Evolutionary conservation across 2,329 filamentous ascomycete species (phyloP).

Genomic region (Fusarium robinianum): DNA sequence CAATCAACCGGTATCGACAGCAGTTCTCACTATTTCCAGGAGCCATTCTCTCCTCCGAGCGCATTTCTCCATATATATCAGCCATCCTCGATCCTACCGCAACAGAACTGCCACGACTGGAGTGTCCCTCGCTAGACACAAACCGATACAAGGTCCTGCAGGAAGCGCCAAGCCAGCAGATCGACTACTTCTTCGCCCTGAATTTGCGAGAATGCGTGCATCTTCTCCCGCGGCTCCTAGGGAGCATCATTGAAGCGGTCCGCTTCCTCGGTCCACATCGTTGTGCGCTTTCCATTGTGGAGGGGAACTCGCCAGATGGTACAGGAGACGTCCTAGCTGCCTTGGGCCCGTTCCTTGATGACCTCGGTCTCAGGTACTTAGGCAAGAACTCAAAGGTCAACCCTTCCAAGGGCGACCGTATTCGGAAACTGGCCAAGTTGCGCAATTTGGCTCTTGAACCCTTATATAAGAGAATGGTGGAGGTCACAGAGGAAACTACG

Average conservation of each 20-base stretch:
- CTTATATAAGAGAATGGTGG: slow-evolving; percentile 39
- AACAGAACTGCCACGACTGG: slow-evolving; percentile 31
- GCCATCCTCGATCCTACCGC: slow-evolving; percentile 40
- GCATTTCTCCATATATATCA: slow-evolving; percentile 35
- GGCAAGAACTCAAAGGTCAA: slow-evolving; percentile 50
- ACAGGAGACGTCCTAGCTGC: slow-evolving; percentile 55
- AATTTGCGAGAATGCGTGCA: slow-evolving; percentile 52
- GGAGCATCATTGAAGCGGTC: slow-evolving; percentile 55
- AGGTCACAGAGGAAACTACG: slow-evolving; percentile 45
- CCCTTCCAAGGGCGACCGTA: slow-evolving; percentile 50
- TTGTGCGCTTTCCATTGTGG: slow-evolving; percentile 60
- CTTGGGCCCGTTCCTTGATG: slow-evolving; percentile 46
- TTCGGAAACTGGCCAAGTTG: slow-evolving; percentile 53
- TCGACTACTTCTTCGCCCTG: slow-evolving; percentile 57
- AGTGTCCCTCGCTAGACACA: slow-evolving; percentile 35
- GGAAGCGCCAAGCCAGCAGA: slow-evolving; percentile 17
- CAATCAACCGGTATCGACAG: neutral
- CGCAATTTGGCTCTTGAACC: slow-evolving; percentile 58
- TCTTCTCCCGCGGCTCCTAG: slow-evolving; percentile 56
- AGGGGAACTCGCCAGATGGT: slow-evolving; percentile 59
- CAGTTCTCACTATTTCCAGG: slow-evolving; percentile 42
- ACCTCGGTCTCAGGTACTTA: slow-evolving; percentile 47
- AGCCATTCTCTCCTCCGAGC: slow-evolving; percentile 33
- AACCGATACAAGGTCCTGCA: slow-evolving; percentile 33
- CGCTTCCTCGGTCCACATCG: slow-evolving; percentile 54